Conservation (phyloP, 345 rosid species). For the Populus tremula region DNA sequence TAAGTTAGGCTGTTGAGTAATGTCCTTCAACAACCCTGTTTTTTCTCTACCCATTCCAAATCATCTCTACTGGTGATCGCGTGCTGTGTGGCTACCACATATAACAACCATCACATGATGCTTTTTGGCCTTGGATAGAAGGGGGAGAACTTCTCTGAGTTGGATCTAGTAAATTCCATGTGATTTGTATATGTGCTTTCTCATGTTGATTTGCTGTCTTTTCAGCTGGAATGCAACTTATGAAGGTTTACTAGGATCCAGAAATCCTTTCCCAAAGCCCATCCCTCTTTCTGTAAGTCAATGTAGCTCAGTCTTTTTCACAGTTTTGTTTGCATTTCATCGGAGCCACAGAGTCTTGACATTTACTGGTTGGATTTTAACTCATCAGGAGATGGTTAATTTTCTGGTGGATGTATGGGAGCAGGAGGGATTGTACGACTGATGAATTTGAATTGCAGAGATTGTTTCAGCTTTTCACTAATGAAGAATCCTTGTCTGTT, state of each 20-base stretch:
- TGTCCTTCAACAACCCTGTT: not conserved
- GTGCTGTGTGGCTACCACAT: not conserved
- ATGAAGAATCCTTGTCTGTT: not conserved
- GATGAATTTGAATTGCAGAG: conserved; percentile 7
- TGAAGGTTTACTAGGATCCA: conserved; percentile 58
- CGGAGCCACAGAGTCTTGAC: not conserved
- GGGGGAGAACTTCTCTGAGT: not conserved
- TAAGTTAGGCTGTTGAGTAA: not conserved
- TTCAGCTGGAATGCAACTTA: conserved; percentile 66
- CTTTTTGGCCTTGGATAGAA: not conserved
- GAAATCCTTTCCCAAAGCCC: conserved; percentile 54
- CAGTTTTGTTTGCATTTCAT: not conserved
- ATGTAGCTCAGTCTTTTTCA: not conserved
- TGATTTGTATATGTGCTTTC: not conserved
- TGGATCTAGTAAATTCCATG: not conserved
- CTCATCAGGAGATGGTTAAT: conserved; percentile 30
- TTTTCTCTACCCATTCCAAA: not conserved
- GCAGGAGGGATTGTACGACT: conserved; percentile 32
- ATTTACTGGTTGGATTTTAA: conserved; percentile 1
- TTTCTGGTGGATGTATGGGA: conserved; percentile 31
- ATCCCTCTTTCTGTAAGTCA: conserved; percentile 72
- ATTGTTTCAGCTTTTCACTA: not conserved
- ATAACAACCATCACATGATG: not conserved
- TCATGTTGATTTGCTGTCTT: not conserved
- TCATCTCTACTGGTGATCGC: not conserved